Evolutionary conservation across 23 red algal species (phyloP).

Genomic region (Gracilariopsis chorda): DNA sequence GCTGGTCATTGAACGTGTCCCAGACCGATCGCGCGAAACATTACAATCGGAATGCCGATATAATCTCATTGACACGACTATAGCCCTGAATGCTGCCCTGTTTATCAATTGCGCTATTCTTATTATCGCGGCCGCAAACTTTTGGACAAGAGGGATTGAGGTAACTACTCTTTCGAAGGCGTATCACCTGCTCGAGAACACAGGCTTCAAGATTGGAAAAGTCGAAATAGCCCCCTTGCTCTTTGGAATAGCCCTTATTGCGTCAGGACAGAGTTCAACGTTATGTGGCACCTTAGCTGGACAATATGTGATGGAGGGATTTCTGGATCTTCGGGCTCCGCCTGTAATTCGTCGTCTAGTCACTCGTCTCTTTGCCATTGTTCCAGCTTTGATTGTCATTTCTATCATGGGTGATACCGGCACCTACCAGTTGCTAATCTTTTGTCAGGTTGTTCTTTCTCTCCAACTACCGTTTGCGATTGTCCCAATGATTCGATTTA

Average conservation of each 20-base stretch:
- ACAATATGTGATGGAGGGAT: constrained; percentile 96
- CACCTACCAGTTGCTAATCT: constrained; percentile 83
- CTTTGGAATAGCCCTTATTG: constrained; percentile 83
- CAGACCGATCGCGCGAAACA: constrained; percentile 47
- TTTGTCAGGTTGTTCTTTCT: constrained; percentile 87
- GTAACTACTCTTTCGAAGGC: constrained; percentile 95
- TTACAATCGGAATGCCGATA: constrained; percentile 77
- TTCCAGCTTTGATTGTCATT: constrained; percentile 76
- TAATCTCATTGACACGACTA: constrained; percentile 70
- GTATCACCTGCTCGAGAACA: constrained; percentile 82
- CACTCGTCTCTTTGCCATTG: constrained; percentile 78
- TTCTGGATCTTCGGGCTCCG: constrained; percentile 79
- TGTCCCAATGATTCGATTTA: constrained; percentile 92
- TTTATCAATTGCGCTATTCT: constrained; percentile 81
- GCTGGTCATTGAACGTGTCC: constrained; percentile 83
- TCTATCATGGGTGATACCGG: constrained; percentile 74
- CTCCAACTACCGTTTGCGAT: constrained; percentile 95
- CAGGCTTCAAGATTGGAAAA: constrained; percentile 59
- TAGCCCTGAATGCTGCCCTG: constrained; percentile 64
- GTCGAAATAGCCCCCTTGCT: constrained; percentile 60
- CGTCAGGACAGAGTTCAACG: constrained; percentile 87
- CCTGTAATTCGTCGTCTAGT: constrained; percentile 75
- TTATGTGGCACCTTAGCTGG: constrained; percentile 89
- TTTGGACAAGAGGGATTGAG: constrained; percentile 53
- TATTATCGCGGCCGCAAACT: constrained; percentile 68